Evolutionary conservation across 1,284 basidiomycete genomes (phyloP), one percentile per base, ranked within the genome.

Genomic region (Caloboletus firmus): DNA sequence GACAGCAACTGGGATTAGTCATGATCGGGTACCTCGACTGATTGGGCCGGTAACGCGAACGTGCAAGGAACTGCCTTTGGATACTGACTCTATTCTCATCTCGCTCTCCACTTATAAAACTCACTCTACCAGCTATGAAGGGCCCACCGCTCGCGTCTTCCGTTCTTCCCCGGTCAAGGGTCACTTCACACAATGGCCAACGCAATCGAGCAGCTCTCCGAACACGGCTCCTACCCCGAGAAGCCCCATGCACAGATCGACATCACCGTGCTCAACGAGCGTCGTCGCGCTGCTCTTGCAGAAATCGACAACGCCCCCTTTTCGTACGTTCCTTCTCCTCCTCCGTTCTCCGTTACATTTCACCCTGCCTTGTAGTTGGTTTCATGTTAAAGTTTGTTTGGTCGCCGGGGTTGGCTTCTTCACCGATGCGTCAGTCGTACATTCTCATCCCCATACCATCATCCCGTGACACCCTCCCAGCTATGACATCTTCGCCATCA

Each of bases 341-440:
- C 24, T 24, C 11, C 4, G 7, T 5, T 12, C 13, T 32, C 12
- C 41, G 1, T 34, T 10, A 17, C 48, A 20, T 18, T 51, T 55
- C 51, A 57, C 30, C 17, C 22, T 34, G 10, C 57, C 42, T 30
- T 56, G 2, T 13, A 83, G 81, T 15, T 80, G 78, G 79, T 84
- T 84, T 69, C 89, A 92, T 64, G 78, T 84, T 45, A 89, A 87
- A 66, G 80, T 91, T 51, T 83, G 81, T 65, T 59, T 85, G 45
- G 86, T 91, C 5, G 87, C 89, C 2, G 87, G 89, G 59, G 84
- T 87, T 12, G 90, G 89, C 34, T 91, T 92, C 77, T 92, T 91
- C 75, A 90, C 89, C 40, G 89, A 90, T 72, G 87, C 87, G 81
- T 89, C 64, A 66, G 84, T 46, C 72, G 1, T 13, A 26, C 42